phyloP scores from a whole-genome alignment of 108 stramenopile genomes.

The Nitzschia inconspicua region DNA sequence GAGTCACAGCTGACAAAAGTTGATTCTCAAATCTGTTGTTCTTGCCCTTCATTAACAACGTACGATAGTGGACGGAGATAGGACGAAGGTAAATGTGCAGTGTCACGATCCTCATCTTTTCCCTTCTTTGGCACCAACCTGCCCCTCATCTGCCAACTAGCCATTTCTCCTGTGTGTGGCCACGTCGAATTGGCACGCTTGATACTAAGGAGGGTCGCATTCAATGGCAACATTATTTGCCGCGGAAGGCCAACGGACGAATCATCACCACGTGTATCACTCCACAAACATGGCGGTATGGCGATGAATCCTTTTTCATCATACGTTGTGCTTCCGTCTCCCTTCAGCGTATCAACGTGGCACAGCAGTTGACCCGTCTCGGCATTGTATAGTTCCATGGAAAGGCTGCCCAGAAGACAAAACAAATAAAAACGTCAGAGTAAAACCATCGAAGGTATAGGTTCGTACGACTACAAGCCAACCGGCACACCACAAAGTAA shows the following conservation, averaged over 20 bases:
- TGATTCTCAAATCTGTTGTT: too few species aligned
- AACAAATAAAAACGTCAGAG: too few species aligned
- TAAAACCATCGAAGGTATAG: too few species aligned
- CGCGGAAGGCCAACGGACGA: constrained; percentile 1
- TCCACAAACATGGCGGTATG: constrained; percentile 28
- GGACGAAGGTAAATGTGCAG: too few species aligned
- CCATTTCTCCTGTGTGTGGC: constrained; percentile 43
- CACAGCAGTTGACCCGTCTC: constrained; percentile 39
- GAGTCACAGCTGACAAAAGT: too few species aligned
- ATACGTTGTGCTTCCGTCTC: constrained; percentile 2
- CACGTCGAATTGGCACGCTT: constrained; percentile 38
- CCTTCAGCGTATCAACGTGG: constrained; percentile 19
- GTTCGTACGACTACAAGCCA: too few species aligned
- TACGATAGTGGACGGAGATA: too few species aligned
- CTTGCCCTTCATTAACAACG: too few species aligned
- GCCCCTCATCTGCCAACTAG: constrained; percentile 47
- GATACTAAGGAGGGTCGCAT: constrained; percentile 34
- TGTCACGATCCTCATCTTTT: too few species aligned
- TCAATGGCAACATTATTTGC: constrained; percentile 15
- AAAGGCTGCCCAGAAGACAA: too few species aligned
- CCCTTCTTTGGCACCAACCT: constrained; percentile 17
- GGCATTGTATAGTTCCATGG: constrained; percentile 46
- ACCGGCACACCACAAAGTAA: too few species aligned
- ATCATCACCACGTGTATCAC: not conserved
- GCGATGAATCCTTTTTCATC: constrained; percentile 27